A percentile compares a stretch with the other conserved stretches of the same genome.
These are phyloP conservation scores for Digitaria exilis DNA, from an alignment of 202 grass and related monocot genomes.

Conservation along the genomic window DNA sequence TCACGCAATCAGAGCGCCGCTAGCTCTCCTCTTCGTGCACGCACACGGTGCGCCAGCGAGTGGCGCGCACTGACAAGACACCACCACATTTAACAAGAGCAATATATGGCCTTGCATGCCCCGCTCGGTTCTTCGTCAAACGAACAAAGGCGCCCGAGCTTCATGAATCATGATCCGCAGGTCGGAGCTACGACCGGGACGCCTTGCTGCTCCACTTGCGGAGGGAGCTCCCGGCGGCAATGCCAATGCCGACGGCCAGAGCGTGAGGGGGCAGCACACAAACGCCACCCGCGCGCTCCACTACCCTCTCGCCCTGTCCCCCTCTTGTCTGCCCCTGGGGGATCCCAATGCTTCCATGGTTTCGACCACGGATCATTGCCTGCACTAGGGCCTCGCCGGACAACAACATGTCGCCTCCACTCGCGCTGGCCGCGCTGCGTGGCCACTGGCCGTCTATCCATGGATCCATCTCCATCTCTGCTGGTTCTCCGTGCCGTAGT, in stretches of 20 bases:
- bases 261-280: neutral
- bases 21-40: neutral
- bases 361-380: slow-evolving; percentile 53
- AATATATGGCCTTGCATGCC: slow-evolving; percentile 27
- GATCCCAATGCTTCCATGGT: slow-evolving; percentile 50
- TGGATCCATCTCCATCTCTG: neutral
- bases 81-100: slow-evolving; percentile 4
- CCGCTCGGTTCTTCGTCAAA: neutral
- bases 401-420: slow-evolving; percentile 58
- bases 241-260: slow-evolving; percentile 37
- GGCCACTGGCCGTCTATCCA: slow-evolving; percentile 23
- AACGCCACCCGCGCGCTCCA: slow-evolving; percentile 37
- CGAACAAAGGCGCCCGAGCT: neutral
- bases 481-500: slow-evolving; percentile 34
- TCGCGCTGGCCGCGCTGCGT: neutral
- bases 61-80: slow-evolving; percentile 50
- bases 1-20: neutral
- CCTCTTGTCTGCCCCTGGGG: slow-evolving; percentile 56
- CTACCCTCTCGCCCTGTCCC: slow-evolving; percentile 46
- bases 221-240: slow-evolving; percentile 31
- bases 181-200: neutral
- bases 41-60: slow-evolving; percentile 18
- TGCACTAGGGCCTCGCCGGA: slow-evolving; percentile 52
- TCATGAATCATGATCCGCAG: neutral
- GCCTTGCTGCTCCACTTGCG: slow-evolving; percentile 24